Evolutionary conservation across 768 basidiomycete species (phyloP).

Genomic region (Termitomyces titanicus): DNA sequence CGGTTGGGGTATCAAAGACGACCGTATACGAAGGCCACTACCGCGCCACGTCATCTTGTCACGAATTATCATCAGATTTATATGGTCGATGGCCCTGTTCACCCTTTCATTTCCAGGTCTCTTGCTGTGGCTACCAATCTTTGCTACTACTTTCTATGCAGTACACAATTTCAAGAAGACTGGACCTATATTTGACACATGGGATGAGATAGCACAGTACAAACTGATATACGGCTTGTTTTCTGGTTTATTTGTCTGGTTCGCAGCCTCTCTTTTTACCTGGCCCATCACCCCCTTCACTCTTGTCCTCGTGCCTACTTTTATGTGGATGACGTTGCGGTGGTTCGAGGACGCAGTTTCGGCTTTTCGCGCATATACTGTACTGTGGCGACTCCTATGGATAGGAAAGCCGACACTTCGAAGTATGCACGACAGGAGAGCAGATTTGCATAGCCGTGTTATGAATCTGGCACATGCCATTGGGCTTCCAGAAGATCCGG

Average conservation of each 20-base stretch:
- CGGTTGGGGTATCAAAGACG: conserved; percentile 75
- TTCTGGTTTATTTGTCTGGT: conserved; percentile 70
- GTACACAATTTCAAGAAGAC: conserved; percentile 77
- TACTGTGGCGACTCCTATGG: conserved; percentile 57
- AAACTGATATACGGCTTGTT: conserved; percentile 81
- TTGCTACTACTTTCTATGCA: conserved; percentile 63
- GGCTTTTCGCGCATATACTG: conserved; percentile 68
- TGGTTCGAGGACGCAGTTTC: conserved; percentile 86
- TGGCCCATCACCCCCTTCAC: conserved; percentile 61
- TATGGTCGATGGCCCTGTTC: conserved; percentile 61
- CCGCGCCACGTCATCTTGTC: conserved; percentile 49
- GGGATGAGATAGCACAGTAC: conserved; percentile 88
- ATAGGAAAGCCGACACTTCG: conserved; percentile 58
- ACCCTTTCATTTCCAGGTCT: conserved; percentile 72
- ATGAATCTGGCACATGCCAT: conserved; percentile 59
- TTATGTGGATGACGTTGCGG: conserved; percentile 89
- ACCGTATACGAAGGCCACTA: conserved; percentile 71
- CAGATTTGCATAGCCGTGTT: conserved; percentile 59
- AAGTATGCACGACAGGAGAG: conserved; percentile 48
- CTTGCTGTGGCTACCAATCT: conserved; percentile 79
- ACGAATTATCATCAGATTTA: conserved; percentile 62
- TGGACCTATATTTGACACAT: conserved; percentile 82
- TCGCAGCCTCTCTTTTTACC: conserved; percentile 48
- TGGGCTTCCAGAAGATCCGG: conserved; percentile 67
- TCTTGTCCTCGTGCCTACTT: conserved; percentile 54